Percentiles rank a stretch among this genome's conserved stretches.
Evolutionary conservation across 2,329 filamentous ascomycete species (phyloP).

Genomic region (Diaporthe sp.): DNA sequence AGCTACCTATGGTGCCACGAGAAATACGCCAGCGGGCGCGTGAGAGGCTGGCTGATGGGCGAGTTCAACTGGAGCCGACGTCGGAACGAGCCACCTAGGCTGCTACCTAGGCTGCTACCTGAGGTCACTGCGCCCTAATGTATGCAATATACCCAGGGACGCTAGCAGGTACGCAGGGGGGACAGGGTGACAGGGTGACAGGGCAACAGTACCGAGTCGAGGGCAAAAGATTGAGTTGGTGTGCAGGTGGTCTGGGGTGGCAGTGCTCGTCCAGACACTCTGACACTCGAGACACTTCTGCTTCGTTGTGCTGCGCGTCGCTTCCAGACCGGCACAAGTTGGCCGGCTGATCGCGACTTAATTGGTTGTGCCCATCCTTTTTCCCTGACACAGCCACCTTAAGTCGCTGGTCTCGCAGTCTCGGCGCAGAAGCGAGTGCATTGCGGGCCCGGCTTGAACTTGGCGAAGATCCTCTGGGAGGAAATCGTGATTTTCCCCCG

Average conservation of each 20-base stretch:
- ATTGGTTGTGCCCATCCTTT: conserved; percentile 29
- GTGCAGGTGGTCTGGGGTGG: conserved; percentile 29
- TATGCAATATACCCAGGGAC: not conserved
- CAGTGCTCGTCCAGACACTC: conserved; percentile 20
- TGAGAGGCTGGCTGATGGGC: not conserved
- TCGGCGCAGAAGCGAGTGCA: conserved; percentile 33
- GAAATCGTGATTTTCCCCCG: conserved; percentile 7
- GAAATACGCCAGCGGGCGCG: conserved; percentile 3
- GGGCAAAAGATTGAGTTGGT: conserved; percentile 7
- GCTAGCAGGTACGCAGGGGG: not conserved
- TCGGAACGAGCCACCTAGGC: not conserved
- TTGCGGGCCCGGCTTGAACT: conserved; percentile 15
- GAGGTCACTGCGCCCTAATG: not conserved
- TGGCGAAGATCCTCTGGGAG: conserved; percentile 27
- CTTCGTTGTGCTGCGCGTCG: conserved; percentile 24
- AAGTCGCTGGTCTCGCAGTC: conserved; percentile 17
- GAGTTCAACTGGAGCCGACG: not conserved
- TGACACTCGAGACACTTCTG: conserved; percentile 18
- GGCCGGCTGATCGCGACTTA: conserved; percentile 19
- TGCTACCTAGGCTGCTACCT: not conserved
- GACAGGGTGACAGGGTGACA: not conserved
- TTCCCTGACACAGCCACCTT: conserved; percentile 25
- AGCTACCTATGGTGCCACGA: not conserved
- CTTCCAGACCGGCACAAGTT: conserved; percentile 19
- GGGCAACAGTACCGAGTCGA: not conserved